A percentile compares a stretch with the other conserved stretches of the same genome.
Evolutionary conservation across 371 early-diverging fungal genomes (phyloP).

Genomic region (Apophysomyces trapeziformis): DNA sequence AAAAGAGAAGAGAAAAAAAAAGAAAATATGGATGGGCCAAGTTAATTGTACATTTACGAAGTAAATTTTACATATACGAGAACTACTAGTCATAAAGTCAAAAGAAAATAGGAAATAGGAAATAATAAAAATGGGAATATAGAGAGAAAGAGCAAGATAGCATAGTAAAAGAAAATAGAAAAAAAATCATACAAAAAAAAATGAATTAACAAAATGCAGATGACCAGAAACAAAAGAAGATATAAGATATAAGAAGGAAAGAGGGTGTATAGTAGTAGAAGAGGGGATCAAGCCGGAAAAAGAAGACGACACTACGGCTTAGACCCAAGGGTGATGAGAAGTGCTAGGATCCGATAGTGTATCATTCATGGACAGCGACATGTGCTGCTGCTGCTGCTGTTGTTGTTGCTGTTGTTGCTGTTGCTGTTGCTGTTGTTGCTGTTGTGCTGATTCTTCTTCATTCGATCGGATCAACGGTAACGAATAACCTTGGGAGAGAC

Average conservation of each 20-base stretch:
- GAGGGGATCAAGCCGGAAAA: not conserved
- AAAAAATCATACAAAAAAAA: not conserved
- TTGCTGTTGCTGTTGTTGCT: not conserved
- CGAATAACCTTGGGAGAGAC: not conserved
- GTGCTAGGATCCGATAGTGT: not conserved
- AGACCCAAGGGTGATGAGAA: not conserved
- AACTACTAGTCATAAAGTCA: slow-evolving; percentile 4
- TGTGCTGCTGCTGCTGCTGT: not conserved
- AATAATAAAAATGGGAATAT: not conserved
- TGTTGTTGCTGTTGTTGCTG: not conserved
- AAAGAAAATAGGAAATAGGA: not conserved
- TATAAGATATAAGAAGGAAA: too few relatives aligned
- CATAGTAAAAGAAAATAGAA: not conserved
- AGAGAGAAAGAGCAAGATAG: too few relatives aligned
- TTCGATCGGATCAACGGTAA: not conserved
- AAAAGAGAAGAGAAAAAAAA: not conserved
- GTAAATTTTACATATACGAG: slow-evolving; percentile 2
- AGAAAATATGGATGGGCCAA: not conserved
- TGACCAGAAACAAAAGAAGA: not conserved
- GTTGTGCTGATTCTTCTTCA: not conserved
- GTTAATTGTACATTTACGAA: slow-evolving; percentile 2
- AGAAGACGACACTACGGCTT: not conserved
- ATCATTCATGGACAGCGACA: not conserved
- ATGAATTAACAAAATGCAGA: not conserved
- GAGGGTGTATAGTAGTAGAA: too few relatives aligned